Percentiles rank a stretch among this genome's conserved stretches.
phyloP scores from a whole-genome alignment of 176 grass and related monocot species.

The Phoenix roebelenii region DNA sequence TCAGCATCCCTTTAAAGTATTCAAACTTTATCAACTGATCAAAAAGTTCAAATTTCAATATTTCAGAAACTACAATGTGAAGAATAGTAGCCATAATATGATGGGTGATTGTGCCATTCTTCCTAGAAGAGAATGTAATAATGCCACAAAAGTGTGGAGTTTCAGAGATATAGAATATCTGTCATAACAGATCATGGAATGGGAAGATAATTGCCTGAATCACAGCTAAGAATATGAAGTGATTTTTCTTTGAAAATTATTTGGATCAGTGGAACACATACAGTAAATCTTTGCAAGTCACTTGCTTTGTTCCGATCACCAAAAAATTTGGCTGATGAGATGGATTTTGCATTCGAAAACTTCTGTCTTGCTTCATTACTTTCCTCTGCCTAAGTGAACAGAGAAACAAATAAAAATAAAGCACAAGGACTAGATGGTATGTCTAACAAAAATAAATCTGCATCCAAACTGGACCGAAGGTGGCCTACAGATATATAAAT shows the following conservation, averaged over 20 bases:
- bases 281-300: conserved; percentile 74
- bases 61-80: no score
- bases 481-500: no score
- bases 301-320: conserved; percentile 40
- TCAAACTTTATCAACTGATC: no score
- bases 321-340: conserved; percentile 90
- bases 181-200: no score
- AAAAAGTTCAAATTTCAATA: no score
- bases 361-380: conserved; percentile 74
- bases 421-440: not conserved
- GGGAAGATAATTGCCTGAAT: not conserved
- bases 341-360: conserved; percentile 94
- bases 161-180: no score
- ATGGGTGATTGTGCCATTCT: no score
- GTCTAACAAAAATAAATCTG: not conserved
- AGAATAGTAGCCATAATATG: no score
- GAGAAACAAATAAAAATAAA: not conserved
- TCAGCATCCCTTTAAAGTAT: not conserved
- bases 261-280: conserved; percentile 23
- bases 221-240: no score
- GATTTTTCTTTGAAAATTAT: not conserved
- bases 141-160: no score
- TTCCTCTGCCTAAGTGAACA: conserved; percentile 55
- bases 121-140: no score
- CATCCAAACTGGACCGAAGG: no score